Base-by-base conservation (phyloP, 1,284 basidiomycete genomes). In the Pyrrhoderma noxium region DNA sequence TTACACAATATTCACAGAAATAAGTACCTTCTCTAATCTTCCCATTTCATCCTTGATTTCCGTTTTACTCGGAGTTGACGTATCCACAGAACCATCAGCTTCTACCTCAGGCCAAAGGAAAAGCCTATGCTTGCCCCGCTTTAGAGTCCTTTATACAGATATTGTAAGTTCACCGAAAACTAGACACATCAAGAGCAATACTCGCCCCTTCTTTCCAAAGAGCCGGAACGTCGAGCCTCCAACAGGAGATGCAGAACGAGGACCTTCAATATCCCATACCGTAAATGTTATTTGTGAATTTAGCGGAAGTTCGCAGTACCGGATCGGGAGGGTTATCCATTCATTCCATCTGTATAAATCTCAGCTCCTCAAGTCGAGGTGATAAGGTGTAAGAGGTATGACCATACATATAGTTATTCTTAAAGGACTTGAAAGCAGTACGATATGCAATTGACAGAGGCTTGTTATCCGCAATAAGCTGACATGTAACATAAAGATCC, bases 371-470 rank as follows among this genome's bases (percentile, higher is more conserved):
- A 22, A 54, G 49, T 39, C 27, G 35, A 35, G 49, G 19, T 36
- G 37, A 51, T 18, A 21, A 19, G 3, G 25, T 3, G 36, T 3
- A 11, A 21, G 19, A 23, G 16, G 8, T 45, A 31, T 22, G 31
- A 19, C 68, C 80, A 49, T 58, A 90, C 89, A 74, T 85, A 63
- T 93, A 92, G 41, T 73, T 78, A 56, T 78, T 81, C 67, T 87
- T 89, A 73, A 96, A 97, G 13, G 89, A 78, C 65, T 94, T 95
- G 76, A 92, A 94, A 0, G 89, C 81, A 0, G 96, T 98, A 45
- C 90, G 82, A 61, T 89, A 90, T 0, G 92, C 87, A 22, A 94
- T 85, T 0, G 92, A 93, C 37, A 95, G 72, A 0, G 91, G 90
- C 64, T 94, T 93, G 67, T 95, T 95, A 65, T 95, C 91, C 3